A percentile compares a stretch with the other conserved stretches of the same genome.
Evolutionary conservation across 805 yeast genomes (phyloP).

Genomic region (Wickerhamiella nectarea): DNA sequence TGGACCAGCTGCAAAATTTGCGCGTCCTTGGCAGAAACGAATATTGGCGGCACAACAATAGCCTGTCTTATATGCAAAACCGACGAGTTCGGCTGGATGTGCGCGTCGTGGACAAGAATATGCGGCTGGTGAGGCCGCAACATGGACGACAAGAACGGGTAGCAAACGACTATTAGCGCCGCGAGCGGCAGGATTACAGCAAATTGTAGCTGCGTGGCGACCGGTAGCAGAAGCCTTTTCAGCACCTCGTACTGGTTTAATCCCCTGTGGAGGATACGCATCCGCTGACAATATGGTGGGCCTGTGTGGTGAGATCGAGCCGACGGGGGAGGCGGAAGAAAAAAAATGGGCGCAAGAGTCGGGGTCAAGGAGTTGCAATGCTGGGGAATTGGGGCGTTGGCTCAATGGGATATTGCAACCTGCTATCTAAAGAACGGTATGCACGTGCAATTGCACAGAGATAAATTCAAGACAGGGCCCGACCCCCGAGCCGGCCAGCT

Average conservation of each 20-base stretch:
- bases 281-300: not conserved
- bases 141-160: conserved; percentile 9
- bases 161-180: conserved; percentile 3
- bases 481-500: no score
- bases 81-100: not conserved
- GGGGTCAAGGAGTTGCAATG: no score
- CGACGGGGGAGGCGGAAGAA: no score
- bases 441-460: no score
- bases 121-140: conserved; percentile 2
- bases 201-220: conserved; percentile 6
- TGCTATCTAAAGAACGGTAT: no score
- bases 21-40: conserved; percentile 2
- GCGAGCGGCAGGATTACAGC: conserved; percentile 8
- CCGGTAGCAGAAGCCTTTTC: not conserved
- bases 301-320: no score
- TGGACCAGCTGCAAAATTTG: conserved; percentile 1
- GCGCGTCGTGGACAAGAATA: conserved; percentile 5
- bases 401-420: no score
- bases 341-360: no score
- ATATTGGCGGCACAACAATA: conserved; percentile 10
- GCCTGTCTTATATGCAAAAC: conserved; percentile 9
- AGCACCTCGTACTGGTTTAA: not conserved
- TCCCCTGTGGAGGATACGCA: conserved; percentile 5
- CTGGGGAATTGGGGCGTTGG: no score
- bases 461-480: no score